phyloP scores from a whole-genome alignment of 306 rosid genomes.

The Begonia peltatifolia region DNA sequence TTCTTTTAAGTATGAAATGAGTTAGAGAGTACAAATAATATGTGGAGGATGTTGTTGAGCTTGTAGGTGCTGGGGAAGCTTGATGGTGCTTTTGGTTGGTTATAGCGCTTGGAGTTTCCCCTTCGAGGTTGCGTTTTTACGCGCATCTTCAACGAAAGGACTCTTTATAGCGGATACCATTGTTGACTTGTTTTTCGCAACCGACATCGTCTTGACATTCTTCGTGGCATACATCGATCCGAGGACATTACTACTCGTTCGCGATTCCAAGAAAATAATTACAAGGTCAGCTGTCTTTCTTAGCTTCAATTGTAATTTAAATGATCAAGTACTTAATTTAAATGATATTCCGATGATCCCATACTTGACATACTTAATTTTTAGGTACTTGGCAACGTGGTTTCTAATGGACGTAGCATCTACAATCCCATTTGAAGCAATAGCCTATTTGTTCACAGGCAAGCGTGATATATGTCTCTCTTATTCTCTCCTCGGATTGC shows the following conservation, averaged over 20 bases:
- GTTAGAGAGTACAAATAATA: too few species aligned
- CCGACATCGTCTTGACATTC: constrained; percentile 70
- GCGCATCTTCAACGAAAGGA: constrained; percentile 13
- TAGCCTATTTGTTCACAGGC: constrained; percentile 43
- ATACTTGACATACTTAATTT: too few species aligned
- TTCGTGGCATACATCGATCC: constrained; percentile 57
- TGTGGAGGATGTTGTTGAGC: too few species aligned
- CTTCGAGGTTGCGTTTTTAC: constrained; percentile 64
- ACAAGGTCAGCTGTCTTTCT: constrained; percentile 28
- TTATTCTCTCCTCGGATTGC: constrained; percentile 55
- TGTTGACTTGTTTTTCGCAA: constrained; percentile 56
- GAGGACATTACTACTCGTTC: constrained; percentile 56
- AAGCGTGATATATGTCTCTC: constrained; percentile 30
- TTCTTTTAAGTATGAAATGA: too few species aligned
- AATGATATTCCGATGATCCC: too few species aligned
- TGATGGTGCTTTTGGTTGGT: constrained; percentile 70
- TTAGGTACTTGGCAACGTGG: constrained; percentile 83
- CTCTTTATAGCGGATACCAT: constrained; percentile 34
- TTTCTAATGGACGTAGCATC: constrained; percentile 87
- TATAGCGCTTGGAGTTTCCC: constrained; percentile 80
- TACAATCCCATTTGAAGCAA: constrained; percentile 56
- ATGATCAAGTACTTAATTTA: too few species aligned
- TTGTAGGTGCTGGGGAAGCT: constrained; percentile 67
- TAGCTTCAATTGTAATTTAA: too few species aligned
- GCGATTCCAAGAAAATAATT: constrained; percentile 46